Percentiles rank a stretch among this genome's conserved stretches.
Evolutionary conservation across 805 yeast species (phyloP).

Genomic region (Ascoidea tarda): DNA sequence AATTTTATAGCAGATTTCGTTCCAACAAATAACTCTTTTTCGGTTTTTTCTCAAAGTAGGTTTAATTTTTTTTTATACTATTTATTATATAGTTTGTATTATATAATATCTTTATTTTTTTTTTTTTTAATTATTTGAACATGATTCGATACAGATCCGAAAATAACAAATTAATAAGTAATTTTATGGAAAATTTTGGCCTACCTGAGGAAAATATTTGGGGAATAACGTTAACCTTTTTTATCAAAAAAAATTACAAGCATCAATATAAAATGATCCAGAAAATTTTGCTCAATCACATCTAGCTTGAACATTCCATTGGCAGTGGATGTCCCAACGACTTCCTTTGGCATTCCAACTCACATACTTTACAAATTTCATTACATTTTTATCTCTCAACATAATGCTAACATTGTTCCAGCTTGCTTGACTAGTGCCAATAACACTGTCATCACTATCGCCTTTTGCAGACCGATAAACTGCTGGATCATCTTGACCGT

Average conservation of each 20-base stretch:
- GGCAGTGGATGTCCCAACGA: slow-evolving; percentile 79
- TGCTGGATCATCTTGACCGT: slow-evolving; percentile 48
- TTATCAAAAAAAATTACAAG: too few relatives aligned
- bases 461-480: slow-evolving; percentile 44
- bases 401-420: slow-evolving; percentile 75
- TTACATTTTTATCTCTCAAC: slow-evolving; percentile 71
- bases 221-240: too few relatives aligned
- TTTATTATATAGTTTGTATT: too few relatives aligned
- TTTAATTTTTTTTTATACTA: too few relatives aligned
- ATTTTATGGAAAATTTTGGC: too few relatives aligned
- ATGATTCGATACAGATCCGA: too few relatives aligned
- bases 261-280: too few relatives aligned
- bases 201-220: too few relatives aligned
- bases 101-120: too few relatives aligned
- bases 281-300: slow-evolving; percentile 14
- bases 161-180: too few relatives aligned
- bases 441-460: slow-evolving; percentile 59
- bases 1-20: background rate
- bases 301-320: slow-evolving; percentile 57
- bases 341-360: slow-evolving; percentile 80
- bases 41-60: too few relatives aligned
- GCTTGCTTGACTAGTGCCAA: slow-evolving; percentile 64
- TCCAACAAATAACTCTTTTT: background rate
- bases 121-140: too few relatives aligned
- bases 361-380: slow-evolving; percentile 86